Evolutionary conservation across 306 rosid genomes (phyloP).

Genomic region (Sophora flavescens): DNA sequence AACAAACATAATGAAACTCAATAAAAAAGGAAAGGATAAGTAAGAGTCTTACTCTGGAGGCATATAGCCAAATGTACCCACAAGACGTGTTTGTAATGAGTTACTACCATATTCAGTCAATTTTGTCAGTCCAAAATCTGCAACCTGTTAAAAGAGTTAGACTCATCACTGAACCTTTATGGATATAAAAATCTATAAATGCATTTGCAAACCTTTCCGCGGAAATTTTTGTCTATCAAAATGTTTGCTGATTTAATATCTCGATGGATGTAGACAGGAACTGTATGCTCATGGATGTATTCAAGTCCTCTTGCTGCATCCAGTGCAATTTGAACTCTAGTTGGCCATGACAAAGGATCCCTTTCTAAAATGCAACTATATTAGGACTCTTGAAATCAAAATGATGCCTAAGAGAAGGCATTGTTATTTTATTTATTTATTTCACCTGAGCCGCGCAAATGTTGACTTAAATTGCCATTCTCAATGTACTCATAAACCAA

Average conservation of each 20-base stretch:
- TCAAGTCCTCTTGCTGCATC: conserved; percentile 84
- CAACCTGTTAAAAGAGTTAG: conserved; percentile 60
- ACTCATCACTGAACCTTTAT: conserved; percentile 18
- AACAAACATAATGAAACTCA: conserved; percentile 9
- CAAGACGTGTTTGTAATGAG: conserved; percentile 72
- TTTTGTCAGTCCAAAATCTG: conserved; percentile 79
- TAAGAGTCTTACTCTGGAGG: conserved; percentile 70
- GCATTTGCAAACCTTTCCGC: conserved; percentile 64
- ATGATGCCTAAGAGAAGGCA: background rate
- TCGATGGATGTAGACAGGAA: conserved; percentile 82
- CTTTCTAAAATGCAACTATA: conserved; percentile 46
- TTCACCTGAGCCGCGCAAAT: conserved; percentile 69
- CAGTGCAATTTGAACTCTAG: conserved; percentile 78
- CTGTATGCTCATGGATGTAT: conserved; percentile 87
- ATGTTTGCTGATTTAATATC: conserved; percentile 82
- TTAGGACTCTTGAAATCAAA: conserved; percentile 33
- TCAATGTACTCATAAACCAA: conserved; percentile 81
- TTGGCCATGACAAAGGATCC: conserved; percentile 75
- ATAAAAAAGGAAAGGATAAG: background rate
- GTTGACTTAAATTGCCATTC: conserved; percentile 72
- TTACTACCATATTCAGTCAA: conserved; percentile 65
- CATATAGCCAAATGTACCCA: conserved; percentile 87
- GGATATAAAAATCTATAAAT: conserved; percentile 9
- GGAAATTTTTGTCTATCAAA: conserved; percentile 74
- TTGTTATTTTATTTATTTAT: background rate